Evolutionary conservation across 2,329 filamentous ascomycete species (phyloP).

Genomic region (Meredithiella fracta): DNA sequence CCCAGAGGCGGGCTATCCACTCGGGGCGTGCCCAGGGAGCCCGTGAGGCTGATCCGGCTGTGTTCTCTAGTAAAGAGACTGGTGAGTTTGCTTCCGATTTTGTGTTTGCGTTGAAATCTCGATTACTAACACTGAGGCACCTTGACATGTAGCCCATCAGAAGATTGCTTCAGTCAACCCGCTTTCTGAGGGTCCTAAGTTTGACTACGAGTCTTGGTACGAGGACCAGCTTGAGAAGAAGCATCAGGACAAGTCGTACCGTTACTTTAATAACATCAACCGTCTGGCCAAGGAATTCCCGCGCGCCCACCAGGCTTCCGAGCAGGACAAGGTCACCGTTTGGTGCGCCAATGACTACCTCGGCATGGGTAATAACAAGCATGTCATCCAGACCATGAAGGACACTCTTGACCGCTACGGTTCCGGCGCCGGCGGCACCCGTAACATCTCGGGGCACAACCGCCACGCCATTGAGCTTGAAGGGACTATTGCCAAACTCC

Average conservation of each 20-base stretch:
- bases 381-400: slow-evolving; percentile 84
- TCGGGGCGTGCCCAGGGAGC: slow-evolving; percentile 8
- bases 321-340: slow-evolving; percentile 78
- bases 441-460: slow-evolving; percentile 97
- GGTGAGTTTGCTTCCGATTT: slow-evolving; percentile 6
- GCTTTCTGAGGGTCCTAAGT: slow-evolving; percentile 35
- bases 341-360: slow-evolving; percentile 99
- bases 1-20: slow-evolving; percentile 10
- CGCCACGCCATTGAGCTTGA: slow-evolving; percentile 80
- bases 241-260: slow-evolving; percentile 98
- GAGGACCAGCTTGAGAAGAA: slow-evolving; percentile 84
- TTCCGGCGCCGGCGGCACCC: slow-evolving; percentile 82
- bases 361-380: slow-evolving; percentile 83
- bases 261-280: slow-evolving; percentile 99
- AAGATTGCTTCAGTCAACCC: slow-evolving; percentile 15
- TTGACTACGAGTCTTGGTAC: slow-evolving; percentile 88
- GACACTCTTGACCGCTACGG: slow-evolving; percentile 88
- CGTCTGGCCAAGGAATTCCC: slow-evolving; percentile 92
- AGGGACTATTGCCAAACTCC: slow-evolving; percentile 64
- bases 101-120: neutral
- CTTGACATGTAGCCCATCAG: slow-evolving; percentile 4
- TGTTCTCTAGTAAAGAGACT: slow-evolving; percentile 13
- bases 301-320: slow-evolving; percentile 72
- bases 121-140: neutral
- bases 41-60: slow-evolving; percentile 12